Percentiles rank a stretch among this genome's conserved stretches.
These are phyloP conservation scores for Gaultheria prostrata DNA, from an alignment of 148 eudicot species.

Conservation along the genomic window DNA sequence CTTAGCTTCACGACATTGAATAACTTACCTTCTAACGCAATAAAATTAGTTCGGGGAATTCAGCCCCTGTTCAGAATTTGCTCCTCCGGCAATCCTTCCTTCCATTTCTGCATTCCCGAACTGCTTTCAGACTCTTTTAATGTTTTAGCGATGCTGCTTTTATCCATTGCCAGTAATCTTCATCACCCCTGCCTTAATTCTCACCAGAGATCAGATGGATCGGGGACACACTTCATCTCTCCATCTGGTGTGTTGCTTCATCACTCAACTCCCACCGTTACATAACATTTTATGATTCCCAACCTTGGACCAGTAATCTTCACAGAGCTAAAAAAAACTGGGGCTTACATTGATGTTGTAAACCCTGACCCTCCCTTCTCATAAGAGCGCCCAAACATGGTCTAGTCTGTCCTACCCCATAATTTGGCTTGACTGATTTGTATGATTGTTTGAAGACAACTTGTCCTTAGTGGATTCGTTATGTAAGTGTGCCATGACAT, in stretches of 20 bases:
- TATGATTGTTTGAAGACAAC: not conserved
- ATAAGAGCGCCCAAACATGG: not conserved
- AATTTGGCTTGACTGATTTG: not conserved
- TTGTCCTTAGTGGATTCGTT: not conserved
- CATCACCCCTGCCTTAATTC: not conserved
- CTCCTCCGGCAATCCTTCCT: not conserved
- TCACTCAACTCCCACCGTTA: not conserved
- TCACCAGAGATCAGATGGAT: not conserved
- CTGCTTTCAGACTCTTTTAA: not conserved
- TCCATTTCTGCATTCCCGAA: not conserved
- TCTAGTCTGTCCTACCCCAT: not conserved
- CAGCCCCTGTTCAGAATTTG: not conserved
- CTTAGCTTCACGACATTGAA: not conserved
- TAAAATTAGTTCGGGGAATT: not conserved
- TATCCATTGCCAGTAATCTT: not conserved
- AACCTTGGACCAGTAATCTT: not conserved
- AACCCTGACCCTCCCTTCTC: not conserved
- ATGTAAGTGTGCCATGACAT: not conserved
- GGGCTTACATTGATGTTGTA: not conserved
- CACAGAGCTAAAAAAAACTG: not conserved
- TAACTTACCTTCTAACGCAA: not conserved
- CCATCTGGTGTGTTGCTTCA: not conserved
- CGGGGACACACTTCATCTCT: not conserved
- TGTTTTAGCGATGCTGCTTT: not conserved
- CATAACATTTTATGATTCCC: not conserved